A percentile compares a stretch with the other conserved stretches of the same genome.
phyloP scores from a whole-genome alignment of 495 filamentous ascomycete genomes.

The Chaetomium cochliodes region DNA sequence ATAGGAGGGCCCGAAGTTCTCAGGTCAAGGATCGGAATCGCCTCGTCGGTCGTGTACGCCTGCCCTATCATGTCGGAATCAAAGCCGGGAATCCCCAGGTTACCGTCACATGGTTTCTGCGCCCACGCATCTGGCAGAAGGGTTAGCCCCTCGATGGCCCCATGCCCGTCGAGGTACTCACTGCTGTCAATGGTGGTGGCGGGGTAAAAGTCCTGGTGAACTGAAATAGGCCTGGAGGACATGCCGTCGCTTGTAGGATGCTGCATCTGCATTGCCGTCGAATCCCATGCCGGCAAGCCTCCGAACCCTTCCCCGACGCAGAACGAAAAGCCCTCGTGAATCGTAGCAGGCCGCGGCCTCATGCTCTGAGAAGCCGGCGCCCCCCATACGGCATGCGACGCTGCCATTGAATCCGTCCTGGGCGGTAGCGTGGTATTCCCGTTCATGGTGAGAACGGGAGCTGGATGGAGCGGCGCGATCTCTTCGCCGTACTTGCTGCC shows the following conservation, averaged over 20 bases:
- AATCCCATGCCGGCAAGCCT: constrained; percentile 54
- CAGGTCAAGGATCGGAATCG: constrained; percentile 55
- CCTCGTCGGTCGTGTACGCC: constrained; percentile 56
- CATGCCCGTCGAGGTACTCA: constrained; percentile 38
- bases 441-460: constrained; percentile 43
- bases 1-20: constrained; percentile 43
- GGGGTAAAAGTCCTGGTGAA: constrained; percentile 56
- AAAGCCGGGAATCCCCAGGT: constrained; percentile 46
- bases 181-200: constrained; percentile 49
- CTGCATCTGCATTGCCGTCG: constrained; percentile 51
- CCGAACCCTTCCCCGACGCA: constrained; percentile 53
- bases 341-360: constrained; percentile 54
- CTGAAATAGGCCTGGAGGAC: constrained; percentile 50
- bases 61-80: constrained; percentile 55
- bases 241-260: constrained; percentile 49
- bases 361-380: constrained; percentile 44
- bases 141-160: constrained; percentile 34
- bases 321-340: constrained; percentile 60
- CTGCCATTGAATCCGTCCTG: constrained; percentile 41
- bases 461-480: constrained; percentile 38
- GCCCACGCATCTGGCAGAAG: constrained; percentile 47
- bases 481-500: constrained; percentile 43
- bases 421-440: constrained; percentile 40
- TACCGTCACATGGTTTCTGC: constrained; percentile 52
- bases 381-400: constrained; percentile 46